Evolutionary conservation across 805 yeast species (phyloP), one percentile per base, ranked within the genome.

Genomic region (Candida methanosorbosa): DNA sequence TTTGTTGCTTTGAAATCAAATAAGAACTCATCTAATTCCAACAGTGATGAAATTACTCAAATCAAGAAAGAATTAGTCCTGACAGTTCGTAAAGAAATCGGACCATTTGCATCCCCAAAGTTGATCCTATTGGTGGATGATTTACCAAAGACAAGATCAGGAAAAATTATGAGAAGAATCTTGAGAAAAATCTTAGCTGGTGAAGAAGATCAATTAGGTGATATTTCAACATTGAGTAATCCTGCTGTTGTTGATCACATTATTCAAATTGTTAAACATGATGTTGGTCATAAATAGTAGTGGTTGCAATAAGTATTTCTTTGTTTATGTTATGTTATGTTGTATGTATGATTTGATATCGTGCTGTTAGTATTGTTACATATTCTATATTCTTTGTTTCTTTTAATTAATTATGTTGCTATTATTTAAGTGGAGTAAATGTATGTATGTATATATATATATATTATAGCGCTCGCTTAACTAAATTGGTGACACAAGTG

Each of bases 91-190:
- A 75, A 72, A 48, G 86, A 79, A 57, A 81, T 81, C 52, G 92
- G 92, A 22, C 90, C 92, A 37, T 81, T 81, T 61, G 92, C 92
- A 26, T 86, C 90, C 29, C 92, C 92, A 44, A 81, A 81, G 61
- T 58, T 75, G 31, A 78, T 82, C 41, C 66, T 81, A 30, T 58
- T 81, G 36, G 90, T 81, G 34, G 73, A 72, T 48, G 92, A 81
- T 56, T 73, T 81, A 57, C 92, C 92, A 52, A 81, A 81, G 70
- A 81, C 92, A 11, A 76, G 92, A 66, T 79, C 87, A 4, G 92
- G 92, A 53, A 81, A 81, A 65, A 81, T 81, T 48, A 81, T 81
- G 92, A 77, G 92, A 72, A 72, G 92, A 65, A 81, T 81, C 52
- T 69, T 81, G 58, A 74, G 92, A 64, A 81, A 81, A 65, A 67